These are phyloP conservation scores for Jacaranda mimosifolia DNA, from an alignment of 257 asterid genomes.

Conservation along the genomic window DNA sequence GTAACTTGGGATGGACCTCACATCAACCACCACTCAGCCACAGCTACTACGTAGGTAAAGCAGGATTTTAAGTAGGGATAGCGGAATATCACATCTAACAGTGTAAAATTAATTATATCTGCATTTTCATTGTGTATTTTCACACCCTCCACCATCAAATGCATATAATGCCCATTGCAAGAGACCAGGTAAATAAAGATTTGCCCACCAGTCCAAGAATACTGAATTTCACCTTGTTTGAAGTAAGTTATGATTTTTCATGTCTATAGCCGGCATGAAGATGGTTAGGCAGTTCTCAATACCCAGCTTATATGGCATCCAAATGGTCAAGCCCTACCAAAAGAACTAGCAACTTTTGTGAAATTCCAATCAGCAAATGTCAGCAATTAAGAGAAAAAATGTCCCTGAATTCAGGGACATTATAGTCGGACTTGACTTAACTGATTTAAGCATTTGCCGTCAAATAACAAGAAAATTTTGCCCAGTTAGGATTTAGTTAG, in stretches of 20 bases:
- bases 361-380: not conserved
- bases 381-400: not conserved
- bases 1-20: no score
- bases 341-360: no score
- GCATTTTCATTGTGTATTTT: not conserved
- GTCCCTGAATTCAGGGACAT: not conserved
- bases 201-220: no score
- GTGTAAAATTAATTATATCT: no score
- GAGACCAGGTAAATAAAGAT: not conserved
- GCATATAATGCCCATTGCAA: not conserved
- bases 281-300: not conserved
- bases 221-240: not conserved
- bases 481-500: constrained; percentile 13
- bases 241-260: not conserved
- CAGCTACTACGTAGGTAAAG: no score
- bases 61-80: no score
- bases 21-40: no score
- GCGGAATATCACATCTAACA: no score
- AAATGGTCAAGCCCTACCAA: not conserved
- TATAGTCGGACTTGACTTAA: not conserved
- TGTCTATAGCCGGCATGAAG: not conserved
- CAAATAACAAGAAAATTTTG: not conserved
- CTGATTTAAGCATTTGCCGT: constrained; percentile 8
- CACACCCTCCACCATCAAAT: not conserved
- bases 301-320: not conserved